Evolutionary conservation across 768 basidiomycete species (phyloP).

Genomic region (Sutorius australiensis): DNA sequence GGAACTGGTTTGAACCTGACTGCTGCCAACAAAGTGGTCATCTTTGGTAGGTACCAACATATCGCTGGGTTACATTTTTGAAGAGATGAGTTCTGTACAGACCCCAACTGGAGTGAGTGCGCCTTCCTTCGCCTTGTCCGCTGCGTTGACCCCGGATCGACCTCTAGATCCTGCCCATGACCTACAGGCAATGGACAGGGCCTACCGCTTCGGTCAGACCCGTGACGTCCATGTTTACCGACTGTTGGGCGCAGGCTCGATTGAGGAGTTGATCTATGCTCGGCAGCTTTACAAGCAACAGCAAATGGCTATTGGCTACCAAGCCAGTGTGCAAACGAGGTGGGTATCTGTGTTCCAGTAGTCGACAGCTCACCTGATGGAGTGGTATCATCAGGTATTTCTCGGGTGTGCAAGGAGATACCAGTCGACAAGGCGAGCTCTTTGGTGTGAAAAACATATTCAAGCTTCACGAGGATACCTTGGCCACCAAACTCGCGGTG

Average conservation of each 20-base stretch:
- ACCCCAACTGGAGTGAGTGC: conserved; percentile 93
- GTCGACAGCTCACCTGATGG: background rate
- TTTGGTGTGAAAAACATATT: conserved; percentile 88
- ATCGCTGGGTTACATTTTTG: background rate
- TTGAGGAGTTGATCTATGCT: conserved; percentile 86
- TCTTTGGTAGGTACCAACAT: conserved; percentile 57
- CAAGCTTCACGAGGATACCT: conserved; percentile 62
- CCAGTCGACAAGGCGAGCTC: conserved; percentile 69
- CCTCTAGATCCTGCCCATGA: conserved; percentile 87
- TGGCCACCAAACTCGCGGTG: conserved; percentile 74
- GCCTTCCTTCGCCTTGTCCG: background rate
- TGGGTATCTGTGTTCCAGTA: conserved; percentile 22
- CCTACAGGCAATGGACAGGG: conserved; percentile 86
- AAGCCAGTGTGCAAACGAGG: conserved; percentile 81
- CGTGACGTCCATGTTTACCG: conserved; percentile 84
- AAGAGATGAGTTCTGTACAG: conserved; percentile 33
- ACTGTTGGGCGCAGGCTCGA: conserved; percentile 79
- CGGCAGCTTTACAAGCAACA: conserved; percentile 93
- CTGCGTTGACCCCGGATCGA: background rate
- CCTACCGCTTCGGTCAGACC: conserved; percentile 82
- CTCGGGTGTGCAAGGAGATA: conserved; percentile 78
- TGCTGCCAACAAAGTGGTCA: conserved; percentile 91
- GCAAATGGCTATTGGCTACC: conserved; percentile 88
- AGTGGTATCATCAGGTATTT: conserved; percentile 53
- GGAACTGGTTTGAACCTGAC: conserved; percentile 90